Percentiles rank a stretch among this genome's conserved stretches.
phyloP scores from a whole-genome alignment of 495 filamentous ascomycete genomes.

The Annulohypoxylon nitens region DNA sequence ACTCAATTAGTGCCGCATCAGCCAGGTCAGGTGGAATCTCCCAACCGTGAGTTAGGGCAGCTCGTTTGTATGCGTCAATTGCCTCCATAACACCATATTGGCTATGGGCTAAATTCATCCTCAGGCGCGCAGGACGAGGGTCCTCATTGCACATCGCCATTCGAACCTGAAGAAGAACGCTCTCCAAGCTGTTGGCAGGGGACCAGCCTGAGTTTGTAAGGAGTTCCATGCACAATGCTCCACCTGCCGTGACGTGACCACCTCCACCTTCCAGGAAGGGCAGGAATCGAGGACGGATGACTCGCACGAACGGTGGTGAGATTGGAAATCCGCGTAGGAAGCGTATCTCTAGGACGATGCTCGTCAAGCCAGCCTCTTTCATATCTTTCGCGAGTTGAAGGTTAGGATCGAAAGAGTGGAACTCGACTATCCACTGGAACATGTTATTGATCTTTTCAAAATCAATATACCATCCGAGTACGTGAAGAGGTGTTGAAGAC shows the following conservation, averaged over 20 bases:
- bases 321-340: slow-evolving; percentile 82
- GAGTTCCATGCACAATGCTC: slow-evolving; percentile 92
- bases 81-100: slow-evolving; percentile 81
- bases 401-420: slow-evolving; percentile 81
- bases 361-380: slow-evolving; percentile 68
- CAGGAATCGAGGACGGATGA: slow-evolving; percentile 85
- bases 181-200: slow-evolving; percentile 78
- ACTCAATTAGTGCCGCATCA: neutral
- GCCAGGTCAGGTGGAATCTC: slow-evolving; percentile 61
- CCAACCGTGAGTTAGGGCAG: slow-evolving; percentile 77
- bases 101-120: neutral
- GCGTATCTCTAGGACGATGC: slow-evolving; percentile 83
- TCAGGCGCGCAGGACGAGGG: slow-evolving; percentile 78
- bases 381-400: slow-evolving; percentile 84
- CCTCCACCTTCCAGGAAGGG: slow-evolving; percentile 79
- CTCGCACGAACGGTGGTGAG: slow-evolving; percentile 85
- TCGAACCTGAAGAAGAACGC: slow-evolving; percentile 83
- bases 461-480: slow-evolving; percentile 90
- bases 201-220: slow-evolving; percentile 89
- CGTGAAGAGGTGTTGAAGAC: slow-evolving; percentile 68
- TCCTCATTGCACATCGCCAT: slow-evolving; percentile 78
- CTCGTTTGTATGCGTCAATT: slow-evolving; percentile 76
- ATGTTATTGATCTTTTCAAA: slow-evolving; percentile 69
- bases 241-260: slow-evolving; percentile 89
- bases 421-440: slow-evolving; percentile 94